Base-by-base conservation (phyloP, 2,329 filamentous ascomycete genomes). In the Aspergillus tubingensis region DNA sequence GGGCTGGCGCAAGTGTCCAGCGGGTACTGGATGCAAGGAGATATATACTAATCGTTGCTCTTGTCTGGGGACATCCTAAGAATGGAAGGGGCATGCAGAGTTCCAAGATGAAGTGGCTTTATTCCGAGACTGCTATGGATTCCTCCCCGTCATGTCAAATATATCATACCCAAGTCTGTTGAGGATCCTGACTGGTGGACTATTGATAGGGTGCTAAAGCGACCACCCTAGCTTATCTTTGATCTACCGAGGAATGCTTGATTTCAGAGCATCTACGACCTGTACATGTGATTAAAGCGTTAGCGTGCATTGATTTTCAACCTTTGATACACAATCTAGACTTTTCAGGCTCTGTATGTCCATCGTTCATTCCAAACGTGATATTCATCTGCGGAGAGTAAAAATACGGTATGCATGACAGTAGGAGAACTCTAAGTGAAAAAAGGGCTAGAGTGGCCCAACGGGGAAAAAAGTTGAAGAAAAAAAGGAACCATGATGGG, bases 371-470 rank as follows among this genome's bases (percentile, higher is more conserved):
- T 63, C 60, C 60, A 61, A 58, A 65, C 61, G 67, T 66, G 48
- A 64, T 52, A 61, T 57, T 65, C 64, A 65, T 68, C 60, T 64
- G 60, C 54, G 62, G 62, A 66, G 56, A 50, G 54, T 55, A 52
- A 59, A 58, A 66, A 57, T 63, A 63, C 52, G 55, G 50, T 60
- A 65, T 60, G 60, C 58, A 64, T 60, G 61, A 62, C 39, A 41
- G 50, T 39, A 60, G 49, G 41, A 58, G 27, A 50, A 54, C 63
- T 36, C 49, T 50, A 57, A 58, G 36, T 55, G 41, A 30, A 55
- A 44, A 32, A 55, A 54, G 52, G 50, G 53, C 30, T 27, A 41
- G 41, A 58, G 51, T 60, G 23, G 30, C 44, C 43, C 47, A 48
- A 25, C 44, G 21, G 57, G 36, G 44, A 30, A 50, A 23, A 36